These are phyloP conservation scores for Psilocybe subaeruginosa DNA, from an alignment of 768 basidiomycete species.

Conservation along the genomic window DNA sequence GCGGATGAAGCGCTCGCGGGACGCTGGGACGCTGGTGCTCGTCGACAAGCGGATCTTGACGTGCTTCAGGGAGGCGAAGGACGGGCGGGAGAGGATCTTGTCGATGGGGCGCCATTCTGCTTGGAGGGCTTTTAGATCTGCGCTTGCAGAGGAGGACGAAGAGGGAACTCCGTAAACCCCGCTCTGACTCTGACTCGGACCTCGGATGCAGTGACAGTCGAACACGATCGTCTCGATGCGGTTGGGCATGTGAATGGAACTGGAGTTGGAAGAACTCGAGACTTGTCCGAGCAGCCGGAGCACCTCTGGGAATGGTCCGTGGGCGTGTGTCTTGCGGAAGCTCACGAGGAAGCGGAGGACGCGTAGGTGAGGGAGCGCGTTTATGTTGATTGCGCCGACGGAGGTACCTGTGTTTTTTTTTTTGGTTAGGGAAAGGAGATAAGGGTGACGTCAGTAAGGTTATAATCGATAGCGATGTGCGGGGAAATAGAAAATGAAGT, in stretches of 20 bases:
- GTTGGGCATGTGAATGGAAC: conserved; percentile 1
- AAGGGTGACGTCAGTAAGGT: not conserved
- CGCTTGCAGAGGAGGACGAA: not conserved
- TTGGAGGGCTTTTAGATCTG: conserved; percentile 5
- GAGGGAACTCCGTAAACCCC: no score
- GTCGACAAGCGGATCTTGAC: conserved; percentile 16
- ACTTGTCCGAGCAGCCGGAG: conserved; percentile 15
- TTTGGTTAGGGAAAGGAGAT: not conserved
- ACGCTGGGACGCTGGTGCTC: conserved; percentile 9
- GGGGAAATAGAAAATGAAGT: not conserved
- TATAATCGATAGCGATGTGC: not conserved
- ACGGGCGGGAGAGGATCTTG: conserved; percentile 8
- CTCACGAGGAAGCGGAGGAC: conserved; percentile 19
- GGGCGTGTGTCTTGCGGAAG: conserved; percentile 18
- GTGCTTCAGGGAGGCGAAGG: conserved; percentile 14
- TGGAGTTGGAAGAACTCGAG: not conserved
- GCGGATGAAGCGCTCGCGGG: not conserved
- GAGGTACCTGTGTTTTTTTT: conserved; percentile 12
- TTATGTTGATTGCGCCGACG: conserved; percentile 18
- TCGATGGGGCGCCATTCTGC: conserved; percentile 23
- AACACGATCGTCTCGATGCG: conserved; percentile 17
- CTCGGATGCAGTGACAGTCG: conserved; percentile 22
- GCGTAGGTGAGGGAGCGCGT: conserved; percentile 12
- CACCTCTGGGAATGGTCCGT: conserved; percentile 19
- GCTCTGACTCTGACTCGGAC: not conserved